Evolutionary conservation across 1,139 yeast species (phyloP).

Genomic region (Yamadazyma taylorii): DNA sequence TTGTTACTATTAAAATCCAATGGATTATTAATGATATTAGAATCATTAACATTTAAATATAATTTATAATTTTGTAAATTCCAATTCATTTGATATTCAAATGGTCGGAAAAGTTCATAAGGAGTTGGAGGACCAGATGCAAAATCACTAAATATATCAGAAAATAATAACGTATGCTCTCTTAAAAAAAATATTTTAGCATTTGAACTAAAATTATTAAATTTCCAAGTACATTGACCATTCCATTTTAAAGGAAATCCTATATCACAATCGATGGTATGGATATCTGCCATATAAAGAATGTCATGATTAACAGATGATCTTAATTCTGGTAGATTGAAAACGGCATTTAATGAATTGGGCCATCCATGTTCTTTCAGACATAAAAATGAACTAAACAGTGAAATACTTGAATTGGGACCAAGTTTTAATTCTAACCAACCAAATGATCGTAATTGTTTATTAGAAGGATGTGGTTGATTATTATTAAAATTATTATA

Average conservation of each 20-base stretch:
- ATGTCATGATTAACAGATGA: constrained; percentile 90
- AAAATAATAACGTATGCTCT: constrained; percentile 76
- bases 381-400: constrained; percentile 54
- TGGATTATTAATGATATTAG: constrained; percentile 85
- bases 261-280: constrained; percentile 54
- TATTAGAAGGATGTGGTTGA: constrained; percentile 4
- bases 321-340: constrained; percentile 63
- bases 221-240: constrained; percentile 68
- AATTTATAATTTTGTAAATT: constrained; percentile 53
- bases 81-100: constrained; percentile 65
- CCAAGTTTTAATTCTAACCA: constrained; percentile 80
- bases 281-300: constrained; percentile 62
- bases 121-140: constrained; percentile 70
- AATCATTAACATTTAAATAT: constrained; percentile 78
- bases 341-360: constrained; percentile 48
- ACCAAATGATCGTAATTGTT: constrained; percentile 64
- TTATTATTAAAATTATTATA: constrained; percentile 14
- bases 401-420: constrained; percentile 50
- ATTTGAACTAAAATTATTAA: constrained; percentile 52
- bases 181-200: constrained; percentile 68
- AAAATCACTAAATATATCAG: constrained; percentile 78
- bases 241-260: constrained; percentile 83
- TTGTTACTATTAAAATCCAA: constrained; percentile 79
- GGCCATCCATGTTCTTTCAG: constrained; percentile 55
- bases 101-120: constrained; percentile 76